Evolutionary conservation across 1,284 basidiomycete species (phyloP), one percentile per base, ranked within the genome.

Genomic region (Sphagnurus paluster): DNA sequence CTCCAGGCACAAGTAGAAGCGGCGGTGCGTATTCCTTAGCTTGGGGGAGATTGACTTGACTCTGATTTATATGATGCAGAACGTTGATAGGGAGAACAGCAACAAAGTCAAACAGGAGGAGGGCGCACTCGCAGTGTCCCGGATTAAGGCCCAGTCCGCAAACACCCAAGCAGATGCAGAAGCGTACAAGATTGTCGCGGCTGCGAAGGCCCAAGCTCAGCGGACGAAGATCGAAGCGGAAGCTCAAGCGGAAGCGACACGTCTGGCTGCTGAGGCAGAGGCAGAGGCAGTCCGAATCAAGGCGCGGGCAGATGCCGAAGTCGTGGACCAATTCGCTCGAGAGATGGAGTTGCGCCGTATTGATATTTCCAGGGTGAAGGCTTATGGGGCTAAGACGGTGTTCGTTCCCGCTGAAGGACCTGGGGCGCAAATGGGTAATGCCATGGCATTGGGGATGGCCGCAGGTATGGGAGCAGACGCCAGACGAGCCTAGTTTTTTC

Each of bases 61-160:
- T 8, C 20, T 33, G 43, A 24, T 45, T 33, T 29, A 17, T 19
- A 9, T 36, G 5, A 13, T 30, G 17, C 36, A 85, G 79, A 90
- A 90, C 54, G 87, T 90, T 42, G 88, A 90, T 63, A 67, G 87
- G 46, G 88, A 90, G 64, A 90, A 90, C 60, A 85, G 82, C 67
- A 90, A 90, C 68, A 85, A 85, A 63, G 83, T 89, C 56, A 90
- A 89, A 65, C 83, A 87, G 56, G 86, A 90, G 60, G 81, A 90
- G 63, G 87, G 87, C 57, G 74, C 83, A 11, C 74, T 90, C 30
- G 70, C 82, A 4, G 88, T 90, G 11, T 80, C 87, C 21, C 80
- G 77, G 39, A 87, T 90, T 69, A 86, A 81, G 56, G 87, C 84
- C 1, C 75, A 85, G 60, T 56, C 80, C 8, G 76, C 72, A 42